phyloP scores from a whole-genome alignment of 306 rosid genomes.

The Quercus alba region DNA sequence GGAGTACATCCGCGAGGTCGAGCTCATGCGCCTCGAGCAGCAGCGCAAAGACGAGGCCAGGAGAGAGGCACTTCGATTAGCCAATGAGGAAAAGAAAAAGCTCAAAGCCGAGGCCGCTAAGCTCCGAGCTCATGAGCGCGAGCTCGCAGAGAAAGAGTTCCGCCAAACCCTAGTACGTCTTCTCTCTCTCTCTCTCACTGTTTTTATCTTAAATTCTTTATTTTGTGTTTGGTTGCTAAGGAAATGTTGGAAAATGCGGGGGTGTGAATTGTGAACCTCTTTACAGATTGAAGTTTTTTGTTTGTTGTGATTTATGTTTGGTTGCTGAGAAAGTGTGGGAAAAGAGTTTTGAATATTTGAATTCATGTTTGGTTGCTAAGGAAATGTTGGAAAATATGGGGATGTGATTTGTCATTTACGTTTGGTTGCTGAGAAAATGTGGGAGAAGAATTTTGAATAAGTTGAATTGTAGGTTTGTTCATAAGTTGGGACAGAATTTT shows the following conservation, averaged over 20 bases:
- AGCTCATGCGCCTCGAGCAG: constrained; percentile 46
- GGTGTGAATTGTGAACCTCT: too few species aligned
- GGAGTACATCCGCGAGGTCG: constrained; percentile 43
- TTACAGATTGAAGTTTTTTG: too few species aligned
- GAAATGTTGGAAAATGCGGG: too few species aligned
- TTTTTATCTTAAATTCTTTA: too few species aligned
- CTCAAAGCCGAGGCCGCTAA: constrained; percentile 45
- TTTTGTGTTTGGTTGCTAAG: too few species aligned
- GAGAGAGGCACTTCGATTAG: constrained; percentile 44
- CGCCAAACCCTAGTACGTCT: constrained; percentile 42
- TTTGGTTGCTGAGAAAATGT: background rate
- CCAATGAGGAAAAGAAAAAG: constrained; percentile 46
- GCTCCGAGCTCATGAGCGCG: constrained; percentile 43
- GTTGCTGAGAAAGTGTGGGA: too few species aligned
- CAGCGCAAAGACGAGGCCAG: constrained; percentile 45
- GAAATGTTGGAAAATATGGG: too few species aligned
- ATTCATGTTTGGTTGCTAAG: too few species aligned
- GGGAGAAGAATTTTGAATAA: background rate
- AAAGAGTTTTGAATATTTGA: too few species aligned
- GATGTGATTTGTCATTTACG: background rate
- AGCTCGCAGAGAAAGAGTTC: constrained; percentile 40
- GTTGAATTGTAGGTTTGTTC: background rate
- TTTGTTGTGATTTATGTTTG: too few species aligned
- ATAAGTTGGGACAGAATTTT: background rate
- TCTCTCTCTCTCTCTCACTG: background rate